Evolutionary conservation across 2,329 filamentous ascomycete genomes (phyloP).

Genomic region (Hymenoscyphus repandus): DNA sequence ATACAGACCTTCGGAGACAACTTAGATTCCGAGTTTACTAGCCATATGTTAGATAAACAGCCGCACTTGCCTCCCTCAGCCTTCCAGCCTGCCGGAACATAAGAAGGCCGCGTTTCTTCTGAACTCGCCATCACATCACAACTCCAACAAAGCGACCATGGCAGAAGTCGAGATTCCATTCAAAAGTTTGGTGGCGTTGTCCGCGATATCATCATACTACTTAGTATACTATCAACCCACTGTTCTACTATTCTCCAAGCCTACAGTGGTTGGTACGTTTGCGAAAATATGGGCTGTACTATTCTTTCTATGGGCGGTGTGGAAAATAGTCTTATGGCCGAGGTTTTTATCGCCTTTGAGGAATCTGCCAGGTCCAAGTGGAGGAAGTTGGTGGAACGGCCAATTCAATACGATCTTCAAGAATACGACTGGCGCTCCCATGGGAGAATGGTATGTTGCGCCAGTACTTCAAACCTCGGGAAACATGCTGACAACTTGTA

Average conservation of each 20-base stretch:
- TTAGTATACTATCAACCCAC: constrained; percentile 21
- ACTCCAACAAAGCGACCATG: not conserved
- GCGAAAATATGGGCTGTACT: constrained; percentile 36
- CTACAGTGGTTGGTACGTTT: constrained; percentile 35
- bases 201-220: constrained; percentile 19
- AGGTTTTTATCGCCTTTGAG: constrained; percentile 52
- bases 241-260: constrained; percentile 22
- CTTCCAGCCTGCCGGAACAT: not conserved
- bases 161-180: constrained; percentile 19
- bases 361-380: constrained; percentile 47
- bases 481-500: not conserved
- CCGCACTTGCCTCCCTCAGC: not conserved
- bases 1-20: not conserved
- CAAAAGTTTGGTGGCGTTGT: constrained; percentile 20
- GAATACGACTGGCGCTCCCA: constrained; percentile 35
- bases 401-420: constrained; percentile 36
- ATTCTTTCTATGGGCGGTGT: constrained; percentile 34
- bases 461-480: not conserved
- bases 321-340: constrained; percentile 49
- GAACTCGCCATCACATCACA: not conserved
- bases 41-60: too few species aligned
- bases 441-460: constrained; percentile 31
- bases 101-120: not conserved
- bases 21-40: too few species aligned
- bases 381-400: constrained; percentile 40